Conservation (phyloP, 2,329 filamentous ascomycete species). For the Coniochaeta sp. region DNA sequence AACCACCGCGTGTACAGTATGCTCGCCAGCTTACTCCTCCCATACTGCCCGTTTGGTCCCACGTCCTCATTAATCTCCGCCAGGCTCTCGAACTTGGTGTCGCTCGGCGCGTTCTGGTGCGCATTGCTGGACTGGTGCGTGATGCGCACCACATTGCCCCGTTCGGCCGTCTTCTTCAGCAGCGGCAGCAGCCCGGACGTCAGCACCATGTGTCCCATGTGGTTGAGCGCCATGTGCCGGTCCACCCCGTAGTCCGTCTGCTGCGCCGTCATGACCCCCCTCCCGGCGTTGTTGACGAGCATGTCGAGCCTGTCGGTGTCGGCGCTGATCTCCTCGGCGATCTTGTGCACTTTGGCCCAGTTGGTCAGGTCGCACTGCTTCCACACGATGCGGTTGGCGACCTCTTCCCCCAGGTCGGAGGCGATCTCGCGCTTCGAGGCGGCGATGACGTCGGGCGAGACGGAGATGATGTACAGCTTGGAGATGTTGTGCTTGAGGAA, state of each 20-base stretch:
- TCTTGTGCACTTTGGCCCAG: constrained; percentile 47
- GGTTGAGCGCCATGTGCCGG: constrained; percentile 60
- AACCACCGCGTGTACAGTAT: constrained; percentile 58
- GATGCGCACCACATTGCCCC: constrained; percentile 50
- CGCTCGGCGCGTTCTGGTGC: constrained; percentile 47
- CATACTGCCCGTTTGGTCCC: constrained; percentile 56
- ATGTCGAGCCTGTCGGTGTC: constrained; percentile 52
- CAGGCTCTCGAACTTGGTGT: constrained; percentile 50
- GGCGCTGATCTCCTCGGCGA: constrained; percentile 39
- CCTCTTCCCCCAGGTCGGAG: constrained; percentile 49
- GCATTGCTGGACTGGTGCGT: constrained; percentile 53
- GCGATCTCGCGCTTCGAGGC: constrained; percentile 46
- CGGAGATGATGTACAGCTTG: constrained; percentile 57
- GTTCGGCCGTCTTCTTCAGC: constrained; percentile 53
- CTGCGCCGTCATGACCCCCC: constrained; percentile 60
- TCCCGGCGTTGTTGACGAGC: constrained; percentile 54
- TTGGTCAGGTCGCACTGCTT: constrained; percentile 53
- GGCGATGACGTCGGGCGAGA: constrained; percentile 43
- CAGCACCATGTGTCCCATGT: constrained; percentile 58
- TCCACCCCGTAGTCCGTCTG: constrained; percentile 55
- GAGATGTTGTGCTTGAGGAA: constrained; percentile 52
- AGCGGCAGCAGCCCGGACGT: constrained; percentile 57
- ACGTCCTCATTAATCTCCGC: constrained; percentile 58
- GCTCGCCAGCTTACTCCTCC: constrained; percentile 52
- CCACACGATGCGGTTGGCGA: constrained; percentile 47